A percentile compares a stretch with the other conserved stretches of the same genome.
Evolutionary conservation across 352 stramenopile genomes (phyloP).

Genomic region (Globisporangium middletonii): DNA sequence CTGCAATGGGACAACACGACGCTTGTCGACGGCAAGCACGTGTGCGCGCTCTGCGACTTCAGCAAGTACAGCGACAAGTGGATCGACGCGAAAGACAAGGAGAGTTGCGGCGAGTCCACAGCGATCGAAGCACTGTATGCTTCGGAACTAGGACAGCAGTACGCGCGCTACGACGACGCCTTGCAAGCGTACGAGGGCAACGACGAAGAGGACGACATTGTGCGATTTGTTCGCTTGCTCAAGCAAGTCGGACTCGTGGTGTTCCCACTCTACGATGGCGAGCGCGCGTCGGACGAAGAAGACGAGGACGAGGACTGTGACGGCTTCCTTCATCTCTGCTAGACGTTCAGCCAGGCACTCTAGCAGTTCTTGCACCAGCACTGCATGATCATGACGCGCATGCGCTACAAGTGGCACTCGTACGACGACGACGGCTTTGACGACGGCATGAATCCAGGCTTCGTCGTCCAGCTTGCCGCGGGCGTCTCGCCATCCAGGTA

Average conservation of each 20-base stretch:
- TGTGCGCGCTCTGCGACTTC: not conserved
- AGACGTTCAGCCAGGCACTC: not conserved
- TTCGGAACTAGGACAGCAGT: not conserved
- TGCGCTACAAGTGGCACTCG: not conserved
- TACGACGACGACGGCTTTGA: not conserved
- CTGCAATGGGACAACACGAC: slow-evolving; percentile 3
- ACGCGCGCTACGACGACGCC: not conserved
- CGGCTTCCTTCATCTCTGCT: not conserved
- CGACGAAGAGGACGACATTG: not conserved
- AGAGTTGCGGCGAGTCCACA: not conserved
- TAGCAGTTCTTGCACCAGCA: slow-evolving; percentile 2
- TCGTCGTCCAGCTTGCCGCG: not conserved
- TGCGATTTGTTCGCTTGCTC: not conserved
- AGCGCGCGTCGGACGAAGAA: not conserved
- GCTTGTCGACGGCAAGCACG: not conserved
- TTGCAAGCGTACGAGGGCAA: not conserved
- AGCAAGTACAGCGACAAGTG: not conserved
- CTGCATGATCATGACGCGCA: not conserved
- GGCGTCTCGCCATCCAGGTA: not conserved
- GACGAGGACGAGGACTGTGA: not conserved
- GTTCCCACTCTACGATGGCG: no score
- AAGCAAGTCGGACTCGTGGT: not conserved
- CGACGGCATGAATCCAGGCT: not conserved
- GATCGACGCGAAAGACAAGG: not conserved
- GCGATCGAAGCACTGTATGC: not conserved